Base-by-base conservation (phyloP, 192 early-diverging fungal genomes). In the Coemansia sp. region DNA sequence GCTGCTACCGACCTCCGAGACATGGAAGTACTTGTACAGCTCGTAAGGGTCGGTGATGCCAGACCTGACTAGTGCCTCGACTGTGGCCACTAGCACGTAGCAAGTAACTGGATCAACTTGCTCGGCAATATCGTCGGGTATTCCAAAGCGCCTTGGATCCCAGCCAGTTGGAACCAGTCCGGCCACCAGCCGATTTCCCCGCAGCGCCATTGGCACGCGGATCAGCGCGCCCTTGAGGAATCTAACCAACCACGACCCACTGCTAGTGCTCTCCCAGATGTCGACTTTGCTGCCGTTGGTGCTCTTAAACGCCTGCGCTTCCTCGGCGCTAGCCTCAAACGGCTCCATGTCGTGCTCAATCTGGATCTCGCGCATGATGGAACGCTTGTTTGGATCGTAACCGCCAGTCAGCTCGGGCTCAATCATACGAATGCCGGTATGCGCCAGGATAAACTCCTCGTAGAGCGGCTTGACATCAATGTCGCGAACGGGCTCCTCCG, bases 1-100 rank as follows among this genome's bases (percentile, higher is more conserved):
- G 35, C 89, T 88, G 86, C 92, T 98, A 57, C 96, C 96, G 50
- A 98, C 88, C 72, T 98, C 95, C 52, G 92, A 92, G 35, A 98
- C 94, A 70, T 98, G 96, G 63, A 98, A 91, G 69, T 96, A 95
- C 80, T 94, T 86, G 87, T 93, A 98, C 82, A 98, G 92, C 84
- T 98, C 95, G 86, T 96, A 98, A 13, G 96, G 96, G 74, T 98
- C 96, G 32, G 94, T 95, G 32, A 98, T 91, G 82, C 96, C 96
- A 65, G 92, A 91, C 30, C 91, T 86, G 57, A 95, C 82, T 46
- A 98, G 85, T 7, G 96, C 94, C 78, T 98, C 96, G 17, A 95
- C 96, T 49, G 93, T 96, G 16, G 95, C 88, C 47, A 98, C 91
- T 49, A 98, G 74, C 64, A 88, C 87, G 79, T 90, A 98, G 37